These are phyloP conservation scores for Dissophora ornata DNA, from an alignment of 192 early-diverging fungal species.

Conservation along the genomic window DNA sequence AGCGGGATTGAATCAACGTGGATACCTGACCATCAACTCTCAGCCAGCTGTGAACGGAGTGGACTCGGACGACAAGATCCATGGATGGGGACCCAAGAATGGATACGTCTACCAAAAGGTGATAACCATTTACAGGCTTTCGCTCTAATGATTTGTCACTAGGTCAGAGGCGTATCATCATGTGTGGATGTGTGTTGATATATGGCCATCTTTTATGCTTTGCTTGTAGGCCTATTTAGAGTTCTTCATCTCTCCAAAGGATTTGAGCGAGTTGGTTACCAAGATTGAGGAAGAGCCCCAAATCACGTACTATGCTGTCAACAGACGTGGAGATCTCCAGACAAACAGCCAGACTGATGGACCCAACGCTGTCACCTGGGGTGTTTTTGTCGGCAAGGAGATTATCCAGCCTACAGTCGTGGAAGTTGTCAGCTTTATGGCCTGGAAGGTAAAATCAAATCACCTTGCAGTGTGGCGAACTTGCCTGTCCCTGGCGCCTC, in stretches of 20 bases:
- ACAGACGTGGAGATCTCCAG: conserved; percentile 84
- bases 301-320: conserved; percentile 94
- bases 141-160: no score
- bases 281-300: conserved; percentile 73
- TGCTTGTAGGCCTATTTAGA: conserved; percentile 85
- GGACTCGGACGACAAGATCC: conserved; percentile 73
- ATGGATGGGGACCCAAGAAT: conserved; percentile 97
- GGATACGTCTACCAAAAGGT: conserved; percentile 97
- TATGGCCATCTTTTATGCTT: no score
- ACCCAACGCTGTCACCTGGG: conserved; percentile 98
- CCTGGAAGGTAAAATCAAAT: conserved; percentile 86
- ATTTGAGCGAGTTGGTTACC: conserved; percentile 76
- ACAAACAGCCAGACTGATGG: conserved; percentile 89
- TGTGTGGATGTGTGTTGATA: no score
- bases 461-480: no score
- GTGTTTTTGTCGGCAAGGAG: conserved; percentile 97
- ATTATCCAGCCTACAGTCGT: conserved; percentile 97
- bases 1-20: conserved; percentile 75
- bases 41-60: conserved; percentile 97
- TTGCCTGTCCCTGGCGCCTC: no score
- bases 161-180: no score
- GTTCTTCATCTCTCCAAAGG: conserved; percentile 84
- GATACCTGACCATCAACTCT: conserved; percentile 93
- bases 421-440: conserved; percentile 90
- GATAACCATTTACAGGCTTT: background rate